Evolutionary conservation across 352 stramenopile genomes (phyloP), one percentile per base, ranked within the genome.

Genomic region (Globisporangium rhizosaccharum): DNA sequence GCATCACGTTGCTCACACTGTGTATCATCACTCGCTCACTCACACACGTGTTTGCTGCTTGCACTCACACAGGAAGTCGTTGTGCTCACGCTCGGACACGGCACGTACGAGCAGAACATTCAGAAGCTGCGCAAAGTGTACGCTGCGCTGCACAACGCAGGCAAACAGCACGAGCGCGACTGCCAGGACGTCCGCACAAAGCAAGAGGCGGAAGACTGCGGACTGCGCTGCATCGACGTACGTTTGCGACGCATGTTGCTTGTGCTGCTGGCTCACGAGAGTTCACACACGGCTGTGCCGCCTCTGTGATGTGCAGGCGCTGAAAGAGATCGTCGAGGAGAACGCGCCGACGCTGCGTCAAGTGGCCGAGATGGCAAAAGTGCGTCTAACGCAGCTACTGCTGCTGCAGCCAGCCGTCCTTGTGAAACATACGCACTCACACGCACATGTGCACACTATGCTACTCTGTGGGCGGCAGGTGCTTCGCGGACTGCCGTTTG

Each of bases 121-220:
- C 81, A 92, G 67, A 53, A 70, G 54, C 70, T 94, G 51, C 78
- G 85, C 15, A 82, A 79, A 51, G 83, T 93, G 56, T 94, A 94
- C 42, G 81, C 82, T 11, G 55, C 66, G 53, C 65, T 91, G 59
- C 85, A 94, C 61, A 90, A 94, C 20, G 72, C 72, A 9, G 85
- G 82, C 51, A 92, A 92, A 58, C 62, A 71, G 52, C 80, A 80
- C 62, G 85, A 94, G 49, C 70, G 66, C 23, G 77, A 88, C 52
- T 84, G 76, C 41, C 80, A 92, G 61, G 61, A 73, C 23, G 56
- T 87, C 52, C 78, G 76, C 41, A 94, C 85, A 12, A 91, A 93
- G 61, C 79, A 93, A 62, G 83, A 94, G 57, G 84, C 85, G 1
- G 58, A 74, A 14, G 85, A 94, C 70, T 85, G 77, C 33, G 82